Conservation (phyloP, 257 asterid genomes). For the Ajuga chamaepitys region DNA sequence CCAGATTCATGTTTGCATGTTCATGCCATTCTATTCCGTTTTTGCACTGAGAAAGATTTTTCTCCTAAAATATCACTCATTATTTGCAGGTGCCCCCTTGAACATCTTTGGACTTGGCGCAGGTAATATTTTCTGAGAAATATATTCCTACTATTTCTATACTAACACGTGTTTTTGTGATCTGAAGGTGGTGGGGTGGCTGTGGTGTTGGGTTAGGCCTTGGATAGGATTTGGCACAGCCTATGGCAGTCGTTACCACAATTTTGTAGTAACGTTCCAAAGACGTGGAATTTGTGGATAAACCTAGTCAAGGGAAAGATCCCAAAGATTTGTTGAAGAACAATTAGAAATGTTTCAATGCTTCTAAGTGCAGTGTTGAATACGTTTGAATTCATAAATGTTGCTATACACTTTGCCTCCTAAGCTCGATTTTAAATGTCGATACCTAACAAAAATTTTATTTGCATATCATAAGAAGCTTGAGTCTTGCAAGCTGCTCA, state of each 20-base stretch:
- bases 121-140: slow-evolving; percentile 35
- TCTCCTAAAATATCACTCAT: not conserved
- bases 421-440: too few relatives aligned
- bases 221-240: slow-evolving; percentile 96
- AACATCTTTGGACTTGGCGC: slow-evolving; percentile 78
- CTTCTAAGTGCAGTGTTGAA: too few relatives aligned
- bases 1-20: too few relatives aligned
- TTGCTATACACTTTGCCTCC: too few relatives aligned
- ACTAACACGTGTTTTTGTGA: slow-evolving; percentile 11
- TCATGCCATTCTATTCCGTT: not conserved
- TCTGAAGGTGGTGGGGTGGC: slow-evolving; percentile 87
- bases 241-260: slow-evolving; percentile 78
- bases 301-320: slow-evolving; percentile 33
- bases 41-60: not conserved
- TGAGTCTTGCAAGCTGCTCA: too few relatives aligned
- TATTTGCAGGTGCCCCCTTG: slow-evolving; percentile 63
- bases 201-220: slow-evolving; percentile 88
- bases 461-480: too few relatives aligned
- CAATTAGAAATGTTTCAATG: slow-evolving; percentile 26
- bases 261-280: slow-evolving; percentile 52
- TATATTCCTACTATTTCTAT: not conserved
- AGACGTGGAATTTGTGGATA: slow-evolving; percentile 45
- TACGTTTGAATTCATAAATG: too few relatives aligned
- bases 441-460: too few relatives aligned
- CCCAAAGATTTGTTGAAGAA: slow-evolving; percentile 25